Evolutionary conservation across 805 yeast species (phyloP), one percentile per base, ranked within the genome.

Genomic region (Candida nonsorbophila): DNA sequence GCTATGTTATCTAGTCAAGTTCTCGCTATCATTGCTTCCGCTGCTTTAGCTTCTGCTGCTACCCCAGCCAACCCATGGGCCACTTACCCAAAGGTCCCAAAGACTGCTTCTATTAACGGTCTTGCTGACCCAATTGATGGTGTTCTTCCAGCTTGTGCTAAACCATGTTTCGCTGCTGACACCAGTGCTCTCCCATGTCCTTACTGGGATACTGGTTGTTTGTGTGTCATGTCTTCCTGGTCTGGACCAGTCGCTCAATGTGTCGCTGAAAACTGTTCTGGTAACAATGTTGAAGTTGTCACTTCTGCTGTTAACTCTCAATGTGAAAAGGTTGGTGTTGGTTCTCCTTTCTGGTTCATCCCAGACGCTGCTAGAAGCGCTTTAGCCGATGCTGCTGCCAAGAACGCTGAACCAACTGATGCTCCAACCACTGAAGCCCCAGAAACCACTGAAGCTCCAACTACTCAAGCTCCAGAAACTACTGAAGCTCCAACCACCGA

Each of bases 191-290:
- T 67, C 13, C 67, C 67, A 26, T 62, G 69, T 37, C 69, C 69
- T 27, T 59, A 60, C 54, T 62, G 68, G 67, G 69, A 62, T 41
- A 53, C 68, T 26, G 69, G 69, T 15, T 62, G 69, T 48, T 54
- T 62, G 31, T 62, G 69, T 55, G 64, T 59, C 24, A 61, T 62
- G 58, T 46, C 62, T 23, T 38, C 39, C 24, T 62, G 55, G 49
- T 49, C 46, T 21, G 53, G 53, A 16, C 37, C 35, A 4, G 55
- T 62, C 17, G 67, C 59, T 27, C 42, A 52, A 30, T 62, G 69
- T 55, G 58, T 69, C 20, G 60, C 50, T 19, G 38, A 40, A 14
- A 60, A 58, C 16, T 63, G 73, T 31, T 22, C 33, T 14, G 67
- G 67, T 36, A 25, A 33, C 12, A 53, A 56, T 13, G 65, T 60